These are phyloP conservation scores for Coemansia sp. DNA, from an alignment of 192 early-diverging fungal genomes.

Conservation along the genomic window DNA sequence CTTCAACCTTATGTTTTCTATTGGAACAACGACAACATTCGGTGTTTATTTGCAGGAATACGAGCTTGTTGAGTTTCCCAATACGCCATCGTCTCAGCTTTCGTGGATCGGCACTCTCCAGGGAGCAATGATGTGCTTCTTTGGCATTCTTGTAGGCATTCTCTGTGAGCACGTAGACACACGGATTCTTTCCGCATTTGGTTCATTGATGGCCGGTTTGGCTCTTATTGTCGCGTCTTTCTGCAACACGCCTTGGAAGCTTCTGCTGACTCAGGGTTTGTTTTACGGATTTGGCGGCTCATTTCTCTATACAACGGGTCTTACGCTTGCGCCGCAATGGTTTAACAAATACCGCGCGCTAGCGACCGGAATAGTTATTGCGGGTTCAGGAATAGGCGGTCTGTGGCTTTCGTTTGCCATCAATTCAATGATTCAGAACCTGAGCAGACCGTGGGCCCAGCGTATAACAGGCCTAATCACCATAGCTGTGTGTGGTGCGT, in stretches of 20 bases:
- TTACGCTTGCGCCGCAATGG: constrained; percentile 70
- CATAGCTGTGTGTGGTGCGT: constrained; percentile 14
- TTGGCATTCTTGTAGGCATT: constrained; percentile 25
- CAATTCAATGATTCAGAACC: constrained; percentile 50
- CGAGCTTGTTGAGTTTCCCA: constrained; percentile 21
- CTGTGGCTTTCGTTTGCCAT: constrained; percentile 62
- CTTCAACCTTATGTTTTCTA: constrained; percentile 27
- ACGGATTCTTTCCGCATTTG: constrained; percentile 7
- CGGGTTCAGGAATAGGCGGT: constrained; percentile 72
- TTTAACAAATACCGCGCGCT: constrained; percentile 64
- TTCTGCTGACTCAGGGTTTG: constrained; percentile 71
- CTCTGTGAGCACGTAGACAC: constrained; percentile 27
- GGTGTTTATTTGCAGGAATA: constrained; percentile 40
- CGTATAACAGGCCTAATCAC: constrained; percentile 63
- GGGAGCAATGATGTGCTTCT: constrained; percentile 31
- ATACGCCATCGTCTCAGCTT: constrained; percentile 14
- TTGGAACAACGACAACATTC: constrained; percentile 31
- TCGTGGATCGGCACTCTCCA: constrained; percentile 48
- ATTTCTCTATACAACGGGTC: constrained; percentile 61
- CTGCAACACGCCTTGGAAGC: constrained; percentile 55
- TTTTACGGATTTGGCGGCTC: constrained; percentile 69
- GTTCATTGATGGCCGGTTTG: constrained; percentile 11
- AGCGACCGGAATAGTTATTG: constrained; percentile 70
- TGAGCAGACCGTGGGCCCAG: constrained; percentile 68
- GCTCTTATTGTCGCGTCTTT: constrained; percentile 23